Evolutionary conservation across 768 basidiomycete species (phyloP).

Genomic region (Cantharellus cinnabarinus): DNA sequence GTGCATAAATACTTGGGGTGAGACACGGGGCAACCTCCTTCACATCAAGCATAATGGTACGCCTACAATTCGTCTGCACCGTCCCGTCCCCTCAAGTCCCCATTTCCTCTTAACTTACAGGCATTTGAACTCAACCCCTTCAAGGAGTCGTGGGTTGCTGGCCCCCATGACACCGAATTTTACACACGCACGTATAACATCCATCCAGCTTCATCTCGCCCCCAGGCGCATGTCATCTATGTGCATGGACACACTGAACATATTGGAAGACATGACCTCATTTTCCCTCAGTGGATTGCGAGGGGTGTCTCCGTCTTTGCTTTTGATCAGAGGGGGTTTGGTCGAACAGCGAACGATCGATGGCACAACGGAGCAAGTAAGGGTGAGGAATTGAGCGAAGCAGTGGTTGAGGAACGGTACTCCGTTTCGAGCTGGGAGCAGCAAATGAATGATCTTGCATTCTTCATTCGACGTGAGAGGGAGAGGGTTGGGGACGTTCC

Average conservation of each 20-base stretch:
- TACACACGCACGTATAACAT: constrained; percentile 6
- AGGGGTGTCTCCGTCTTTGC: constrained; percentile 43
- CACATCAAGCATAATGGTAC: too few species aligned
- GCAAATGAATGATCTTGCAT: constrained; percentile 43
- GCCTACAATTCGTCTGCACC: too few species aligned
- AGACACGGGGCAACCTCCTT: too few species aligned
- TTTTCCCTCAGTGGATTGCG: constrained; percentile 16
- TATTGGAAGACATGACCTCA: constrained; percentile 1
- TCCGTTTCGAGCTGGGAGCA: background rate
- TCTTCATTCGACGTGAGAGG: constrained; percentile 30
- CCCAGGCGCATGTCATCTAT: constrained; percentile 42
- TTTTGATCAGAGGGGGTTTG: constrained; percentile 66
- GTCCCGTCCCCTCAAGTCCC: too few species aligned
- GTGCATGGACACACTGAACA: constrained; percentile 46
- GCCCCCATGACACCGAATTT: constrained; percentile 4
- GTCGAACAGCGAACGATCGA: constrained; percentile 45
- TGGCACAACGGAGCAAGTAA: constrained; percentile 25
- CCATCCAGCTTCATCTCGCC: constrained; percentile 2
- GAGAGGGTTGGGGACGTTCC: constrained; percentile 25
- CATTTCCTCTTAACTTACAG: too few species aligned
- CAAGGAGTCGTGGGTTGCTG: background rate
- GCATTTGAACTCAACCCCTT: too few species aligned
- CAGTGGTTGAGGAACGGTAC: background rate
- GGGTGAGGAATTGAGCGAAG: too few species aligned
- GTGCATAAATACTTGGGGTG: too few species aligned